A percentile compares a stretch with the other conserved stretches of the same genome.
Evolutionary conservation across 768 basidiomycete species (phyloP).

Genomic region (Calocybe indica): DNA sequence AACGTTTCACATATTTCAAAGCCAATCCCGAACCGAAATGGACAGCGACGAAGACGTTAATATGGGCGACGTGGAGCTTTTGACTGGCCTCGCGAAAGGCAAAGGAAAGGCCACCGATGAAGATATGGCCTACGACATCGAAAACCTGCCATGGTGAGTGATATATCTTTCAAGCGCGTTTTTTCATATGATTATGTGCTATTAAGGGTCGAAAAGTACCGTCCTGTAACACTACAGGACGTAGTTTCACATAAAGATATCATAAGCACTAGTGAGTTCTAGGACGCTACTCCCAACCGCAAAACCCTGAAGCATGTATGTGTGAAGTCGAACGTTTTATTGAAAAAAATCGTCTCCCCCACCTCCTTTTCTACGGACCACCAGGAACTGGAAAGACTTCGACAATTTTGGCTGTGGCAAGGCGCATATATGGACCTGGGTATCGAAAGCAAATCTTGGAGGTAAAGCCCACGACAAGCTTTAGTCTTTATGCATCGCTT

Average conservation of each 20-base stretch:
- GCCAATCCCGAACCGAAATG: slow-evolving; percentile 28
- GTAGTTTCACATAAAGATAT: slow-evolving; percentile 98
- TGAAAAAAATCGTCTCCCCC: slow-evolving; percentile 88
- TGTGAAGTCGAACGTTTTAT: slow-evolving; percentile 90
- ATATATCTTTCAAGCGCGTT: not conserved
- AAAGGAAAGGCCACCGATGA: slow-evolving; percentile 60
- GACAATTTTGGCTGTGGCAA: slow-evolving; percentile 92
- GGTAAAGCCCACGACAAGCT: slow-evolving; percentile 32
- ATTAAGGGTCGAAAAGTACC: slow-evolving; percentile 94
- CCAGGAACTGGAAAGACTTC: slow-evolving; percentile 99
- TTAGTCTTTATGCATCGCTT: not conserved
- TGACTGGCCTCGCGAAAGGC: slow-evolving; percentile 43
- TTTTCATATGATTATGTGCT: slow-evolving; percentile 8
- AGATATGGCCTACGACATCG: slow-evolving; percentile 38
- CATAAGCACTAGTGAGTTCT: slow-evolving; percentile 77
- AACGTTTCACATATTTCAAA: not conserved
- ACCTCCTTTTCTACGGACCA: slow-evolving; percentile 95
- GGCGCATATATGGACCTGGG: slow-evolving; percentile 84
- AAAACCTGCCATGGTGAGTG: slow-evolving; percentile 78
- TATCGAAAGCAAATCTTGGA: slow-evolving; percentile 93
- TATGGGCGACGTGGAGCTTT: slow-evolving; percentile 43
- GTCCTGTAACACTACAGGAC: slow-evolving; percentile 86
- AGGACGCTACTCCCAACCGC: not conserved
- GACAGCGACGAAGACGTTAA: slow-evolving; percentile 51
- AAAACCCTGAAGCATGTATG: slow-evolving; percentile 7